Base-by-base conservation (phyloP, 495 filamentous ascomycete genomes). In the Talaromyces thailandensis region DNA sequence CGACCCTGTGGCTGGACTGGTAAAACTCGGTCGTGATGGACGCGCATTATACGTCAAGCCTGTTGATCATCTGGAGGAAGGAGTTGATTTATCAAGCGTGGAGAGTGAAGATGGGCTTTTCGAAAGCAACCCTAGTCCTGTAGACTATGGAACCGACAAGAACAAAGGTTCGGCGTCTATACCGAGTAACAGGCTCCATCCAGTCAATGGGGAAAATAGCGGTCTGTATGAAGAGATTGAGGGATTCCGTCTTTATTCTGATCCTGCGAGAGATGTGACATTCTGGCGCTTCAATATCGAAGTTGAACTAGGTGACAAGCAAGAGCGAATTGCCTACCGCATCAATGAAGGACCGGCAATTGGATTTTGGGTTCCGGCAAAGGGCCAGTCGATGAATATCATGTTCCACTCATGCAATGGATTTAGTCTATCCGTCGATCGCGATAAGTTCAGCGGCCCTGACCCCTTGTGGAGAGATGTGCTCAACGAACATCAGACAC, bases 341-440 rank as follows among this genome's bases (percentile, higher is more conserved):
- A 96, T 98, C 75, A 98, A 98, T 70, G 82, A 85, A 63, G 94
- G 92, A 4, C 92, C 93, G 6, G 86, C 92, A 14, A 83, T 93
- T 26, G 89, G 86, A 9, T 98, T 98, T 73, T 98, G 94, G 94
- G 91, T 98, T 1, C 94, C 94, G 9, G 90, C 88, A 58, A 81
- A 79, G 57, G 89, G 86, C 24, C 83, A 96, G 74, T 82, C 88
- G 7, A 98, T 98, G 95, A 96, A 98, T 75, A 90, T 96, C 67
- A 96, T 97, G 92, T 98, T 96, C 75, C 84, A 98, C 79, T 93
- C 87, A 70, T 96, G 95, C 79, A 98, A 98, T 72, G 94, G 95
- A 45, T 98, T 98, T 76, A 91, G 89, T 65, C 70, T 89, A 60
- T 88, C 82, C 65, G 90, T 90, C 57, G 84, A 97, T 62, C 73